Evolutionary conservation across 371 early-diverging fungal species (phyloP), one percentile per base, ranked within the genome.

Genomic region (Apophysomyces elegans): DNA sequence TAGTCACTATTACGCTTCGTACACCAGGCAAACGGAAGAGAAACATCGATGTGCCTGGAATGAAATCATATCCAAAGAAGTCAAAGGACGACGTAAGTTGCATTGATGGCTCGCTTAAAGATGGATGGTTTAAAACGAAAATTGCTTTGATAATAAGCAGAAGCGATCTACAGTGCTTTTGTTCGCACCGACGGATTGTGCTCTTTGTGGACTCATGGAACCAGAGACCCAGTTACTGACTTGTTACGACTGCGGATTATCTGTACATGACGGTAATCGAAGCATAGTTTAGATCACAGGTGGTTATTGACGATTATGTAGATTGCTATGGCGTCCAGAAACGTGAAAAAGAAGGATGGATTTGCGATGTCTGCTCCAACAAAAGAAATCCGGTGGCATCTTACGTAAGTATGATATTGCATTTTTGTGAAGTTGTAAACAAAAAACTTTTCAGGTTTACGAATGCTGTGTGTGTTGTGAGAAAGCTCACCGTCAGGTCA

Each of bases 341-440:
- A 1, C 38, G 59, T 13, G 35, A 36, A 44, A 73, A 66, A 18
- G 38, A 73, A 32, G 71, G 67, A 6, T 91, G 91, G 91, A 59
- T 56, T 2, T 91, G 91, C 64, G 88, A 90, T 65, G 71, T 87
- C 1, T 91, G 92, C 66, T 37, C 70, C 9, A 91, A 91, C 65
- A 73, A 79, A 46, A 64, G 74, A 21, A 84, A 81, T 12, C 92
- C 91, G 0, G 68, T 81, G 7, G 76, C 84, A 1, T 86, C 91
- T 9, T 88, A 83, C 61, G 81, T 79, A 77, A 67, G 69, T 21
- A 21, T 2, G 11, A 12, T 39, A 37, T 16, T n/a, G 14, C n/a
- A 5, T 58, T 11, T 21, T 46, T 14, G 12, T 63, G n/a, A 21
- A 16, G 37, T 56, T 54, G 59, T 44, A 2, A 37, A 4, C 26